phyloP scores from a whole-genome alignment of 2,329 filamentous ascomycete genomes.

The Ceratocystis smalleyi region DNA sequence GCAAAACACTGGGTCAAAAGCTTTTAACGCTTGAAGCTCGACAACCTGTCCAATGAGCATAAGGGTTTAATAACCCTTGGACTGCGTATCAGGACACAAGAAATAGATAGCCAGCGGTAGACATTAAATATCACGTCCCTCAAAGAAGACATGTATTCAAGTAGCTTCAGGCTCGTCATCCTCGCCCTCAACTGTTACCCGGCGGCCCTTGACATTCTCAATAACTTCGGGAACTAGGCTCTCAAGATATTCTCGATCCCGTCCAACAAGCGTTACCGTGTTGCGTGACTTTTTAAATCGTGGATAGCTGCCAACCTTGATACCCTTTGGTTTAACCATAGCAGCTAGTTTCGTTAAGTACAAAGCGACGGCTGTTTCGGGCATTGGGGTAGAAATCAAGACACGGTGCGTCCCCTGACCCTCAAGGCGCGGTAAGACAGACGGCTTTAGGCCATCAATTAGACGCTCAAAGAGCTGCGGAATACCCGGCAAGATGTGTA shows the following conservation, averaged over 20 bases:
- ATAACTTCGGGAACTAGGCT: conserved; percentile 52
- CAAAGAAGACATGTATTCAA: not conserved
- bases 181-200: conserved; percentile 57
- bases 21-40: not conserved
- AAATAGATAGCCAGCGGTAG: too few relatives aligned
- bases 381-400: conserved; percentile 70
- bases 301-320: conserved; percentile 94
- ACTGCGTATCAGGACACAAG: too few relatives aligned
- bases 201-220: conserved; percentile 55
- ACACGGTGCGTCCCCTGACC: conserved; percentile 64
- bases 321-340: conserved; percentile 55
- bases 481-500: conserved; percentile 85
- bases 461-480: conserved; percentile 67
- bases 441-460: conserved; percentile 59
- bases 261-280: conserved; percentile 74
- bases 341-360: conserved; percentile 69
- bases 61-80: too few relatives aligned
- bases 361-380: conserved; percentile 70
- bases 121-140: too few relatives aligned
- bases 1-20: not conserved
- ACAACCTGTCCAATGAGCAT: not conserved
- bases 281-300: conserved; percentile 78
- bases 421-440: conserved; percentile 51
- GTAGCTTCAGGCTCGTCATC: conserved; percentile 34
- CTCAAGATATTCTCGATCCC: conserved; percentile 63